Conservation (phyloP, 73 alveolate species). For the Tetrahymena borealis region DNA sequence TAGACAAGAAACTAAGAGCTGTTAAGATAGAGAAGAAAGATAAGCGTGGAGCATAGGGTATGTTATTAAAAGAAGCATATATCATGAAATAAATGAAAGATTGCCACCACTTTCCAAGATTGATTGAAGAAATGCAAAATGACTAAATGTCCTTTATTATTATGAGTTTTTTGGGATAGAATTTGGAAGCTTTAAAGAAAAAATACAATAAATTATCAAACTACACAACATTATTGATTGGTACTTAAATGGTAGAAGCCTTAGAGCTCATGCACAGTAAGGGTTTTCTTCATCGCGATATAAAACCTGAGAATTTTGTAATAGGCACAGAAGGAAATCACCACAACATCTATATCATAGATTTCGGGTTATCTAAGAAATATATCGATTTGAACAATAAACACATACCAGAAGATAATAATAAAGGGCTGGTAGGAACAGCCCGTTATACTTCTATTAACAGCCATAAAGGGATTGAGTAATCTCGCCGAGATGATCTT, state of each 20-base stretch:
- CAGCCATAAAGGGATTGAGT: conserved; percentile 39
- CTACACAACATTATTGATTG: conserved; percentile 8
- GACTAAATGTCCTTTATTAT: conserved; percentile 2
- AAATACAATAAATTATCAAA: conserved; percentile 27
- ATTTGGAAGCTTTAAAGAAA: conserved; percentile 34
- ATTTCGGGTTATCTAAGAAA: conserved; percentile 41
- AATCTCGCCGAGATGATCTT: conserved; percentile 48
- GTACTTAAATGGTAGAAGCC: conserved; percentile 10
- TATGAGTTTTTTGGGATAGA: conserved; percentile 7
- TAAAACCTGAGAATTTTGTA: conserved; percentile 48
- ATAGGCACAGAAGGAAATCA: conserved; percentile 42
- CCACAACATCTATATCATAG: conserved; percentile 38
- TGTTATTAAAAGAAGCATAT: conserved; percentile 15
- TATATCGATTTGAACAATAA: conserved; percentile 14
- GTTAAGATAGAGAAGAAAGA: conserved; percentile 32
- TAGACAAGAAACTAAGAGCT: conserved; percentile 17
- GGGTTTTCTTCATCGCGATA: conserved; percentile 47
- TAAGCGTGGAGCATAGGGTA: conserved; percentile 1
- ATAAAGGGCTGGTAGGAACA: conserved; percentile 45
- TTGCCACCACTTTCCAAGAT: conserved; percentile 17
- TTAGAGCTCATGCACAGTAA: conserved; percentile 32
- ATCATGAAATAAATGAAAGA: conserved; percentile 13
- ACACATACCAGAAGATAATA: conserved; percentile 29
- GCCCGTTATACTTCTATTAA: conserved; percentile 46
- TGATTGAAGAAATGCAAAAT: conserved; percentile 14